Conservation (phyloP, 2,329 filamentous ascomycete genomes). For the Gliomastix tumulicola region DNA sequence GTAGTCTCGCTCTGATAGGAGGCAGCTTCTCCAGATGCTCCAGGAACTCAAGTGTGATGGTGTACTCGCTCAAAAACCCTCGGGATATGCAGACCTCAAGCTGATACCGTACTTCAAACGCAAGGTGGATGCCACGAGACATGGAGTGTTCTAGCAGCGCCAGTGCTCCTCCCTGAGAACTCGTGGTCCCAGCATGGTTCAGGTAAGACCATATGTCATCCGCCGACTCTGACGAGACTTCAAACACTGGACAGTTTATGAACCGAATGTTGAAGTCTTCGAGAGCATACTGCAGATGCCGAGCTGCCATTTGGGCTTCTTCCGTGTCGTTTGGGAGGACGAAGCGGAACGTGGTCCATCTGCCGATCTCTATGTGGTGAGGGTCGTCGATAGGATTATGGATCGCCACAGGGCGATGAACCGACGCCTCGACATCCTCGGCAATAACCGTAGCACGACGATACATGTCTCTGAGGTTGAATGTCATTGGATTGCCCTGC, state of each 20-base stretch:
- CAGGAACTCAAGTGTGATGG: conserved; percentile 62
- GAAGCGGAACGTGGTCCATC: conserved; percentile 51
- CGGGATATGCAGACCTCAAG: conserved; percentile 90
- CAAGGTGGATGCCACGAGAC: conserved; percentile 36
- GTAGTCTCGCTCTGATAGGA: conserved; percentile 46
- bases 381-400: conserved; percentile 22
- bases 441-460: conserved; percentile 38
- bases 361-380: conserved; percentile 42
- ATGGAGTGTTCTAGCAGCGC: conserved; percentile 18
- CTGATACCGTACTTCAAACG: conserved; percentile 77
- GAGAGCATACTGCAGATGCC: conserved; percentile 45
- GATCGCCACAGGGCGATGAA: conserved; percentile 28
- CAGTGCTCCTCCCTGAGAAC: conserved; percentile 12
- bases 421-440: conserved; percentile 21
- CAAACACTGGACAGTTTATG: conserved; percentile 31
- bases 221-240: conserved; percentile 16
- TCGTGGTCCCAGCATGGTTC: conserved; percentile 12
- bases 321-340: conserved; percentile 20
- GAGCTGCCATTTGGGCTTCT: conserved; percentile 22
- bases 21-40: conserved; percentile 42
- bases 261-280: conserved; percentile 66
- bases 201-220: conserved; percentile 21
- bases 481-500: conserved; percentile 18
- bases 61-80: conserved; percentile 69
- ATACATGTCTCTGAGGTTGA: conserved; percentile 38